Evolutionary conservation across 805 yeast genomes (phyloP).

Genomic region (Myxozyma vanderwaltii): DNA sequence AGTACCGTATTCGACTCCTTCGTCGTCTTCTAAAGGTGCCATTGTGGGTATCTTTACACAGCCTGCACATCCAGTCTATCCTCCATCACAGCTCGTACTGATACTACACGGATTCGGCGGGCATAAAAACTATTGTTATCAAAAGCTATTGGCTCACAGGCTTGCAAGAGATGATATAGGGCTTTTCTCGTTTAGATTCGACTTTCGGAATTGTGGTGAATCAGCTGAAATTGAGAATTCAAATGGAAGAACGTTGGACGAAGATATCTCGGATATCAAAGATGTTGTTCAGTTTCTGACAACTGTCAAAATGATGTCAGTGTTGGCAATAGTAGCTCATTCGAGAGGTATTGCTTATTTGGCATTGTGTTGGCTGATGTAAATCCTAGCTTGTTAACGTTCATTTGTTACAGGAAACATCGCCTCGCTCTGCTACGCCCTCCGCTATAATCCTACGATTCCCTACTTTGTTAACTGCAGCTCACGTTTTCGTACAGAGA

Average conservation of each 20-base stretch:
- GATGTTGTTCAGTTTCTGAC: constrained; percentile 47
- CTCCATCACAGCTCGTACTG: constrained; percentile 53
- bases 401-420: constrained; percentile 45
- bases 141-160: constrained; percentile 59
- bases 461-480: constrained; percentile 74
- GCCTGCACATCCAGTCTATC: constrained; percentile 17
- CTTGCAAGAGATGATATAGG: constrained; percentile 58
- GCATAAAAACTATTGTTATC: constrained; percentile 79
- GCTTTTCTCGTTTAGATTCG: constrained; percentile 69
- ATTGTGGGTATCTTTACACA: constrained; percentile 19
- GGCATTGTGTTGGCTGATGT: neutral
- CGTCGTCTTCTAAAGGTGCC: constrained; percentile 18
- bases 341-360: constrained; percentile 64
- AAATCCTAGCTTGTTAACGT: neutral
- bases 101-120: constrained; percentile 81
- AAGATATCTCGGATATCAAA: constrained; percentile 71
- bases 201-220: constrained; percentile 83
- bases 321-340: constrained; percentile 70
- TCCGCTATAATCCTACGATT: constrained; percentile 49
- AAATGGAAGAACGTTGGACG: constrained; percentile 52
- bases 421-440: constrained; percentile 74
- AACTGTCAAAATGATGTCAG: constrained; percentile 42
- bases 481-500: constrained; percentile 62
- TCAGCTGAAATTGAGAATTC: constrained; percentile 55
- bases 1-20: constrained; percentile 17